A percentile compares a stretch with the other conserved stretches of the same genome.
Evolutionary conservation across 2,329 filamentous ascomycete genomes (phyloP).

Genomic region (Trichoderma koningii): DNA sequence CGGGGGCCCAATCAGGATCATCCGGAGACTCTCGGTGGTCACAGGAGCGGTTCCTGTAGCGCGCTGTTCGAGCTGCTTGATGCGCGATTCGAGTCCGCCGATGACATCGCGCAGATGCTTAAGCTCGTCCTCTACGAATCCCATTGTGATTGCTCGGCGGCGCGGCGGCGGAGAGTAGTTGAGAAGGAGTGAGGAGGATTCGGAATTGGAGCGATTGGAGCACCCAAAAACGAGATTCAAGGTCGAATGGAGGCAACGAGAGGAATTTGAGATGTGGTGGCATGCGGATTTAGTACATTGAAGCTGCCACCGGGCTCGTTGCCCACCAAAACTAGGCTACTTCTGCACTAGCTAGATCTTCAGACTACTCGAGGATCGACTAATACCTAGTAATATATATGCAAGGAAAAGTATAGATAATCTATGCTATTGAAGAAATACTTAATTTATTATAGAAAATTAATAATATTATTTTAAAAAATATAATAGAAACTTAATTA

Average conservation of each 20-base stretch:
- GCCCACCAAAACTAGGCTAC: neutral
- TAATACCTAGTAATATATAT: neutral
- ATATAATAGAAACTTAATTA: neutral
- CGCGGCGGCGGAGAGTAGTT: neutral
- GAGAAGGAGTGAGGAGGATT: conserved; percentile 1
- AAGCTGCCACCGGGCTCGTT: conserved; percentile 8
- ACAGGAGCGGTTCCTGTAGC: conserved; percentile 58
- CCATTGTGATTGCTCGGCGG: conserved; percentile 58
- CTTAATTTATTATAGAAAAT: neutral
- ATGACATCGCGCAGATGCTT: conserved; percentile 84
- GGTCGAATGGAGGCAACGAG: neutral
- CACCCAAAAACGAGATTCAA: conserved; percentile 1
- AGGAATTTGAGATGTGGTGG: conserved; percentile 10
- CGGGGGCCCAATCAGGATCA: conserved; percentile 97
- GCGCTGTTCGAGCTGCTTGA: conserved; percentile 80
- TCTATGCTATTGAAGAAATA: no score
- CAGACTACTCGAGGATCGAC: neutral
- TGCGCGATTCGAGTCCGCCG: conserved; percentile 78
- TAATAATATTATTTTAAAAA: neutral
- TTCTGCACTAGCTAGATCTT: neutral
- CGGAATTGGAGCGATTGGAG: conserved; percentile 4
- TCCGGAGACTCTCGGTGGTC: conserved; percentile 70
- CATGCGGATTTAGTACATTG: neutral
- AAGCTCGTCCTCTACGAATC: conserved; percentile 82
- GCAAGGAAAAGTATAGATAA: neutral